Evolutionary conservation across 2,329 filamentous ascomycete species (phyloP), one percentile per base, ranked within the genome.

Genomic region (Fusarium anthophilum): DNA sequence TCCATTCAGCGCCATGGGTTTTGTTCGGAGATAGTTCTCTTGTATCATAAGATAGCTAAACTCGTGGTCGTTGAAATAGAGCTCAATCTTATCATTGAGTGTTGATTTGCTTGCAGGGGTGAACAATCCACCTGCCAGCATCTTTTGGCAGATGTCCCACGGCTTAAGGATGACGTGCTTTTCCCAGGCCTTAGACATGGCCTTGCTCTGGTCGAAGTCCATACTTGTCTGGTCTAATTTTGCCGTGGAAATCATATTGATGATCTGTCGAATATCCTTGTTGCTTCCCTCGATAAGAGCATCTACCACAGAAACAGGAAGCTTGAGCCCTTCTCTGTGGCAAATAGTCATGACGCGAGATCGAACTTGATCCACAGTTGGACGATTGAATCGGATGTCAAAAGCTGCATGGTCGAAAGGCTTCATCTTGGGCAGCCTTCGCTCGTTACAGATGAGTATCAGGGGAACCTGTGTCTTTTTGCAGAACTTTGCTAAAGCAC

Each of bases 61-160:
- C 78, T 99, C 96, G 80, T 99, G 96, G 78, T 99, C 96, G 82
- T 99, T 98, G 87, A 99, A 99, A 82, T 99, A 99, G 4, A 99
- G 90, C 83, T 99, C 96, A 72, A 97, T 96, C 87, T 99, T 99
- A 82, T 99, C 96, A 80, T 98, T 98, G 41, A 99, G 86, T 0
- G 94, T 97, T 7, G 94, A 87, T 75, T 94, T 97, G 83, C 94
- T 97, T 56, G 91, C 91, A 9, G 91, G 89, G 30, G 93, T 89
- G 83, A 98, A 99, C 83, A 98, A 90, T 43, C 94, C 94, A 8
- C 94, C 92, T 32, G 90, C 94, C 11, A 99, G 89, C 80, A 99
- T 94, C 84, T 98, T 98, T 80, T 93, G 90, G 71, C 94, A 95
- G 78, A 99, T 99, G 80, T 99, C 96, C 96, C 96, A 99, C 0